These are phyloP conservation scores for Mortierella polycephala DNA, from an alignment of 371 early-diverging fungal species.

Conservation along the genomic window DNA sequence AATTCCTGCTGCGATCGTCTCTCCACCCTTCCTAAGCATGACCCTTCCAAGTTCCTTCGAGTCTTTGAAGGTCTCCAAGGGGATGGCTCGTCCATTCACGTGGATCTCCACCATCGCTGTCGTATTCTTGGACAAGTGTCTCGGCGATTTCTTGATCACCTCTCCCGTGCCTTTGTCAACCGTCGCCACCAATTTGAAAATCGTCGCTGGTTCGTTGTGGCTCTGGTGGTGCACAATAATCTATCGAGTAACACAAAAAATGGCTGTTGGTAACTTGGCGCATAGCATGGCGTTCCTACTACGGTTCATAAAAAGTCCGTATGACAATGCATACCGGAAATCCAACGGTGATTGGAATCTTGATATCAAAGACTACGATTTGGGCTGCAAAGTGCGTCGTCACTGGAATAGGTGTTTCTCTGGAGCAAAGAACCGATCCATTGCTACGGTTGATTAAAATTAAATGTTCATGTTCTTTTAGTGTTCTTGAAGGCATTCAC, in stretches of 20 bases:
- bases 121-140: constrained; percentile 80
- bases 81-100: constrained; percentile 75
- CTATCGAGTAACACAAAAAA: constrained; percentile 30
- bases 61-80: constrained; percentile 85
- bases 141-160: constrained; percentile 83
- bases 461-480: background rate
- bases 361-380: constrained; percentile 92
- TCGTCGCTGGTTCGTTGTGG: constrained; percentile 78
- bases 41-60: constrained; percentile 91
- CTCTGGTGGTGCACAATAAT: constrained; percentile 85
- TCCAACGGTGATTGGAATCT: constrained; percentile 92
- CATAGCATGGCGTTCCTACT: background rate
- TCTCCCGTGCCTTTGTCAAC: constrained; percentile 89
- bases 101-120: constrained; percentile 89
- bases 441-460: constrained; percentile 53
- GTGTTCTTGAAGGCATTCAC: background rate
- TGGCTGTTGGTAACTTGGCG: too few species aligned
- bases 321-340: constrained; percentile 68
- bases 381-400: constrained; percentile 82
- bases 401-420: constrained; percentile 74
- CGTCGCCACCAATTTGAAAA: constrained; percentile 76
- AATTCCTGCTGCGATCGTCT: constrained; percentile 94
- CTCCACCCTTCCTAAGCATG: constrained; percentile 85
- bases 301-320: background rate
- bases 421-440: constrained; percentile 84